Base-by-base conservation (phyloP, 164 flowering plant species). In the Berberis thunbergii region DNA sequence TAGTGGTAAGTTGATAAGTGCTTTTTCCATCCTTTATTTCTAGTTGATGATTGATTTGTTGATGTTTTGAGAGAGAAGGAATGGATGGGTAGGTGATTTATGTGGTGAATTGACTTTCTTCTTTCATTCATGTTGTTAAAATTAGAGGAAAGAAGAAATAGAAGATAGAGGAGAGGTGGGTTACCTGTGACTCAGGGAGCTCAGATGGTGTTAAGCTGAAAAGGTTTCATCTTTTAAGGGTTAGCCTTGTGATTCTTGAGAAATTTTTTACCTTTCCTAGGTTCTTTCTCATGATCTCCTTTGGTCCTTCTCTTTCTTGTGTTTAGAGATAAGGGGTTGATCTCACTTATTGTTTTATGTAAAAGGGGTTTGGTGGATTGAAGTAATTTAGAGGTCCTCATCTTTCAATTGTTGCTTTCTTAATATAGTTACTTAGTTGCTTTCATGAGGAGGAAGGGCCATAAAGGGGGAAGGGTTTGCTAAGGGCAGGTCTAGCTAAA, bases 141-240 rank as follows among this genome's bases (percentile, higher is more conserved):
- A 61, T 61, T 55, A 65, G 57, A 45, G 63, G 38, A 54, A 4
- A 49, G 49, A 52, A 41, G 13, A 52, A 4, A 38, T n/a, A 64
- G 10, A 49, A 39, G 10, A 3, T 54, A 63, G 53, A 64, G 70
- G 5, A 57, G 65, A 54, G 60, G 65, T 68, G 65, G 70, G 61
- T 71, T 65, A 67, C 78, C 73, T 75, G 44, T 66, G 75, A 71
- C 69, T 67, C 67, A 68, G 74, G 77, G 72, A 64, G 71, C 67
- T 57, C 53, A 64, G 4, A 3, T 7, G 55, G 72, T 59, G 48
- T 59, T 59, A 64, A 63, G 67, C 39, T 44, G 61, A 64, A 64
- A 70, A 57, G 49, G 67, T 12, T 58, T 57, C 67, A 60, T 70
- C 68, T 67, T 70, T 70, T 62, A 53, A 57, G 52, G 58, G 65